A percentile compares a stretch with the other conserved stretches of the same genome.
Conservation (phyloP, 768 basidiomycete genomes). For the Calocybe indica region DNA sequence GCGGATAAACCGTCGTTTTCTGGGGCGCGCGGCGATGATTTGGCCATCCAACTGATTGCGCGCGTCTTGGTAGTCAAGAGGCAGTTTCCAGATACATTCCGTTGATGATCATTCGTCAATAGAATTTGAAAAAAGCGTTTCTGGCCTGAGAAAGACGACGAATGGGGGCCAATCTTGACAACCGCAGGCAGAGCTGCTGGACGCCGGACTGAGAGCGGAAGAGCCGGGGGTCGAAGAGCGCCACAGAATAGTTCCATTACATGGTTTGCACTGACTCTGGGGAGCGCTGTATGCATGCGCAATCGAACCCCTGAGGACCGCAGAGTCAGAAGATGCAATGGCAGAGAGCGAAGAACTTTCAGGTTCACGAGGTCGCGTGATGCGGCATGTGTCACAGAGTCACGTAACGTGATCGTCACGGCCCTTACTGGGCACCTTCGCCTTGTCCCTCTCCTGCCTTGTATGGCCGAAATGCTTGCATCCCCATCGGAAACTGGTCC, state of each 20-base stretch:
- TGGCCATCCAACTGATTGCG: slow-evolving; percentile 29
- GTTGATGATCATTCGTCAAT: no score
- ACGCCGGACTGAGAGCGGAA: not conserved
- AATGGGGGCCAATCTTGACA: no score
- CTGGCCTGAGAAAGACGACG: no score
- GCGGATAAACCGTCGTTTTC: slow-evolving; percentile 27
- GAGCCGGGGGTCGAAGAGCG: not conserved
- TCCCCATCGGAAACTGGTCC: no score
- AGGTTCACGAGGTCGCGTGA: slow-evolving; percentile 7
- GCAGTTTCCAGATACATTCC: no score
- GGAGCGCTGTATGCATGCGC: slow-evolving; percentile 40
- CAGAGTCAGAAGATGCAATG: slow-evolving; percentile 5
- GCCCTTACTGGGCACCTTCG: not conserved
- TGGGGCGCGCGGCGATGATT: slow-evolving; percentile 19
- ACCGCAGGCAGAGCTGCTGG: not conserved
- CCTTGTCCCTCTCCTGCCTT: slow-evolving; percentile 6
- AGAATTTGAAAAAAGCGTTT: no score
- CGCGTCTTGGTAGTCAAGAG: no score
- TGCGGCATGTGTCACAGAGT: slow-evolving; percentile 11
- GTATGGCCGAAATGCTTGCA: slow-evolving; percentile 5
- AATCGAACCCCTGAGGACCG: slow-evolving; percentile 16
- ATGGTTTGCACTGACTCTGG: slow-evolving; percentile 27
- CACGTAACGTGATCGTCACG: slow-evolving; percentile 9
- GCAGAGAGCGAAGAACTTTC: slow-evolving; percentile 7
- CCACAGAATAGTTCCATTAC: slow-evolving; percentile 22